Evolutionary conservation across 164 flowering plant genomes (phyloP).

Genomic region (Cinnamomum micranthum): DNA sequence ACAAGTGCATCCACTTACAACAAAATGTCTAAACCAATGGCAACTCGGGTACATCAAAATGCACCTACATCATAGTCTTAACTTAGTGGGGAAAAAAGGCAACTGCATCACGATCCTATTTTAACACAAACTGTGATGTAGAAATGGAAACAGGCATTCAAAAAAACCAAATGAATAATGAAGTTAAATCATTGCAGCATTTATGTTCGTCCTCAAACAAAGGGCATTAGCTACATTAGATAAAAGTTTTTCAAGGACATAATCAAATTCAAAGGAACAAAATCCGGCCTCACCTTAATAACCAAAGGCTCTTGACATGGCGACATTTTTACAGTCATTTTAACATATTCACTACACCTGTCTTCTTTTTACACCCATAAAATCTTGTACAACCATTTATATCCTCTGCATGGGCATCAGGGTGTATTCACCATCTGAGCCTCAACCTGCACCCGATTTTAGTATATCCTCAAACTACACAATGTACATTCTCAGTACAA

Average conservation of each 20-base stretch:
- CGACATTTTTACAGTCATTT: conserved; percentile 62
- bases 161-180: too few species aligned
- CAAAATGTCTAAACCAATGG: too few species aligned
- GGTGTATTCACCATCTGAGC: conserved; percentile 45
- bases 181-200: too few species aligned
- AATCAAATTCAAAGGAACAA: conserved; percentile 11
- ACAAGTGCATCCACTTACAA: too few species aligned
- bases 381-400: conserved; percentile 45
- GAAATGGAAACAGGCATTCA: too few species aligned
- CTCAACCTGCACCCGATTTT: conserved; percentile 54
- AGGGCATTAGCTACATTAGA: conserved; percentile 8
- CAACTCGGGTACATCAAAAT: too few species aligned
- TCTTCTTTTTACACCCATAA: conserved; percentile 53
- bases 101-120: too few species aligned
- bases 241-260: conserved; percentile 18
- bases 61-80: too few species aligned
- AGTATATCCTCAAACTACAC: conserved; percentile 62
- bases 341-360: conserved; percentile 39
- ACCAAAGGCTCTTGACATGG: conserved; percentile 47
- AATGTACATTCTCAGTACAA: conserved; percentile 65
- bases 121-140: too few species aligned
- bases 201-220: conserved; percentile 5
- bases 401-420: conserved; percentile 56
- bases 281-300: conserved; percentile 40
- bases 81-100: too few species aligned